phyloP scores from a whole-genome alignment of 225 moss, liverwort and hornwort genomes.

The Marchantia polymorpha region DNA sequence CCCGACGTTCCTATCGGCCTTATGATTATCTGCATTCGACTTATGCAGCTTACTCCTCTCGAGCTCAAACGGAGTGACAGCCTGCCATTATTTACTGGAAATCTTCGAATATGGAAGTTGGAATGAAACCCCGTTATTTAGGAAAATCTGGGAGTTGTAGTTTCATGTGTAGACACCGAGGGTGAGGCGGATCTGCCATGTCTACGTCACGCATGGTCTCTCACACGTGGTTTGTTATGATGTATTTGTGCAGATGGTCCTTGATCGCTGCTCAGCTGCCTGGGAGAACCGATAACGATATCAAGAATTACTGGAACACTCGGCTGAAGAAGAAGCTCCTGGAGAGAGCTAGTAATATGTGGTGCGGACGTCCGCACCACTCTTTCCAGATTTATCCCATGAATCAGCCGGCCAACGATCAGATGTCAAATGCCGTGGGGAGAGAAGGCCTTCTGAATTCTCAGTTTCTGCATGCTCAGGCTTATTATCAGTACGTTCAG shows the following conservation, averaged over 20 bases:
- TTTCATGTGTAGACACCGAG: no score
- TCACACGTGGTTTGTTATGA: no score
- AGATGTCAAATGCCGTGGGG: not conserved
- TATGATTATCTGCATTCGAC: no score
- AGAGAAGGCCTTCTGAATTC: not conserved
- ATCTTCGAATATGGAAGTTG: no score
- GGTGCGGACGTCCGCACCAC: not conserved
- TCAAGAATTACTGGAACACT: conserved; percentile 43
- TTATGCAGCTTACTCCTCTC: no score
- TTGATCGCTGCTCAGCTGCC: conserved; percentile 33
- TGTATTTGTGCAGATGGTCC: conserved; percentile 29
- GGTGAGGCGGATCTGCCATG: no score
- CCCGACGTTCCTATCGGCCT: no score
- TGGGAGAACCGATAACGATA: conserved; percentile 44
- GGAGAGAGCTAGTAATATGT: not conserved
- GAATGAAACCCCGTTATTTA: no score
- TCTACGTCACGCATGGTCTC: no score
- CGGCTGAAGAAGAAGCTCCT: conserved; percentile 36
- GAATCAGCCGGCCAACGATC: not conserved
- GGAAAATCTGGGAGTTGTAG: no score
- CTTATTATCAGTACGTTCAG: not conserved
- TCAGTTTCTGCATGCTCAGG: not conserved
- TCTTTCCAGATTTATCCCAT: not conserved
- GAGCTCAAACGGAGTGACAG: no score
- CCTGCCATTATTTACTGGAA: no score